Evolutionary conservation across 75 land plant species (phyloP), one percentile per base, ranked within the genome.

Genomic region (Pseudotsuga menziesii): DNA sequence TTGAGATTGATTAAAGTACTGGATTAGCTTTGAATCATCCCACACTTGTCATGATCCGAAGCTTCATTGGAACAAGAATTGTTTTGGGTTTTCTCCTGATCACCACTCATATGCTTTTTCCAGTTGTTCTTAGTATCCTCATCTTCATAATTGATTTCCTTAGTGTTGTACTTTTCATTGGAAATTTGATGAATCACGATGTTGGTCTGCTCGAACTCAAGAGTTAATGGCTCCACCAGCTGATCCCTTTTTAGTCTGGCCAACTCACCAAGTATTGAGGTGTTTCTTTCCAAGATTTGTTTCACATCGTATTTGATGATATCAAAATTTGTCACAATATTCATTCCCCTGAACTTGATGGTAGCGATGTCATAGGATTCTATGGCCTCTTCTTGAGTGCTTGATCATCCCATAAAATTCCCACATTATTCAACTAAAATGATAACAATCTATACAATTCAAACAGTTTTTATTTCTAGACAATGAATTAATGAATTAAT

Each of bases 341-440:
- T 91, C 56, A 83, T 44, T 1, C 98, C 98, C 0, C 98, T 89
- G 77, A 95, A 93, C 78, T 93, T 91, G 41, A 93, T 95, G 20
- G 98, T 94, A 0, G 98, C 98, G 15, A 96, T 88, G 80, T 96
- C 98, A 77, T 96, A 96, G 14, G 98, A 97, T 75, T 96, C 98
- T 2, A 97, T 97, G 8, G 98, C 98, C 84, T 96, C 98, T 74
- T 96, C 97, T 74, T 96, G 97, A 6, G 98, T 96, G 60, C 97
- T 96, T 95, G 78, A n/a, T n/a, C n/a, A n/a, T n/a, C n/a, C n/a
- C n/a, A n/a, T n/a, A n/a, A n/a, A n/a, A n/a, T n/a, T n/a, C n/a
- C n/a, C n/a, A n/a, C n/a, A n/a, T n/a, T n/a, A n/a, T n/a, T n/a
- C n/a, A n/a, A n/a, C n/a, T n/a, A n/a, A n/a, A n/a, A n/a, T n/a